Evolutionary conservation across 2,329 filamentous ascomycete species (phyloP).

Genomic region (Fusarium transvaalense): DNA sequence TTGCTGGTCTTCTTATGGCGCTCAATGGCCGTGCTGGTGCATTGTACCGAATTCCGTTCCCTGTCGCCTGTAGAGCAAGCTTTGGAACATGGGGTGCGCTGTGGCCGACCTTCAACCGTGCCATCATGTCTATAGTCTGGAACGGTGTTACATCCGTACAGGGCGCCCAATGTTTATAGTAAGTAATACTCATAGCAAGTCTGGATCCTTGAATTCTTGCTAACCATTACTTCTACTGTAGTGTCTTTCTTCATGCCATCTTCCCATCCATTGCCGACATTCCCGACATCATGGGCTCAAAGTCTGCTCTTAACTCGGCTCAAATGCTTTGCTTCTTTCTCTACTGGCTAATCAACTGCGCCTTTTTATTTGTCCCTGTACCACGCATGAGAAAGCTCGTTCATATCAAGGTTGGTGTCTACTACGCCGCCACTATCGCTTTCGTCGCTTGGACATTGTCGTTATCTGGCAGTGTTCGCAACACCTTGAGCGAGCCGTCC

Average conservation of each 20-base stretch:
- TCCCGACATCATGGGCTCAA: conserved; percentile 18
- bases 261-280: conserved; percentile 12
- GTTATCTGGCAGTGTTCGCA: background rate
- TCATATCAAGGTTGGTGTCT: conserved; percentile 16
- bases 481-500: background rate
- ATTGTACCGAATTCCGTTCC: conserved; percentile 8
- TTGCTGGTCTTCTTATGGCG: conserved; percentile 17
- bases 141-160: conserved; percentile 20
- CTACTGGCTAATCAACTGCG: conserved; percentile 21
- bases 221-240: background rate
- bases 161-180: conserved; percentile 23
- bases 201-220: accelerated
- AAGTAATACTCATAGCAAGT: background rate
- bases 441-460: conserved; percentile 16
- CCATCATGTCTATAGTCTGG: conserved; percentile 19
- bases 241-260: conserved; percentile 19
- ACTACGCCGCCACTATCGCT: conserved; percentile 14
- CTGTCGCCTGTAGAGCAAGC: conserved; percentile 12
- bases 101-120: conserved; percentile 20
- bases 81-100: conserved; percentile 21
- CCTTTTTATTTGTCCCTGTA: conserved; percentile 12
- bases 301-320: conserved; percentile 19
- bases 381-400: conserved; percentile 13
- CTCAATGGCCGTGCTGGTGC: conserved; percentile 17
- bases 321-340: conserved; percentile 27